Base-by-base conservation (phyloP, 208 protist species). In the Wallacemonas sp. region DNA sequence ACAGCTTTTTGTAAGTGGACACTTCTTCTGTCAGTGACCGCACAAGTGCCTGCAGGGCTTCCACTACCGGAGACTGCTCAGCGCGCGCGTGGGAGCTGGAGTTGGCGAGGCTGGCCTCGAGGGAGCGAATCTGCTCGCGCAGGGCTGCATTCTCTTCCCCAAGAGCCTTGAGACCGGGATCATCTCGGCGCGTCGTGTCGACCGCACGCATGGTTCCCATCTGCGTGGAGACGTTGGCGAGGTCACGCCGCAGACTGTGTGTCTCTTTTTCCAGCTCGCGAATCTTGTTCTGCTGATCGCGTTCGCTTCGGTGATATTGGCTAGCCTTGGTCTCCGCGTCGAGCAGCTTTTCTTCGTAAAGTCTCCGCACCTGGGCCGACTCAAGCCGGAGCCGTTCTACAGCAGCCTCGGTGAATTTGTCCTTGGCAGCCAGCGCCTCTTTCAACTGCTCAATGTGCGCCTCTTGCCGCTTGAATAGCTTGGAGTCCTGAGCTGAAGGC, bases 361-460 rank as follows among this genome's bases (percentile, higher is more conserved):
- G 73, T 20, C 70, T 44, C 18, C 74, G 70, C 20, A 92, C 63
- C 41, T 79, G 78, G n/a, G 83, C 76, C 5, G 79, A 83, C 25
- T 92, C 86, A 4, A 73, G 54, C 1, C 86, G 70, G 7, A 96
- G 61, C 3, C 75, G 70, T 20, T 76, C 75, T 26, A 96, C 65
- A 22, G 79, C 84, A 1, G 48, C 59, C 57, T 82, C 76, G 11
- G 79, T 77, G 33, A 74, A 86, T n/a, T 84, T 72, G 39, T 92
- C 90, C 41, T 91, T 88, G n/a, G 87, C 81, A 0, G 45, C 31
- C 18, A 93, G 61, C 0, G 86, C 85, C 46, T 82, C 66, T 46
- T 89, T 82, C 23, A 93, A 52, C 20, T 82, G 61, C 22, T 61
- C 62, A 26, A 93, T 86, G 26, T 75, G 77, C 1, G 32, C 62